Evolutionary conservation across 495 filamentous ascomycete species (phyloP), one percentile per base, ranked within the genome.

Genomic region (Aspergillus saccharolyticus): DNA sequence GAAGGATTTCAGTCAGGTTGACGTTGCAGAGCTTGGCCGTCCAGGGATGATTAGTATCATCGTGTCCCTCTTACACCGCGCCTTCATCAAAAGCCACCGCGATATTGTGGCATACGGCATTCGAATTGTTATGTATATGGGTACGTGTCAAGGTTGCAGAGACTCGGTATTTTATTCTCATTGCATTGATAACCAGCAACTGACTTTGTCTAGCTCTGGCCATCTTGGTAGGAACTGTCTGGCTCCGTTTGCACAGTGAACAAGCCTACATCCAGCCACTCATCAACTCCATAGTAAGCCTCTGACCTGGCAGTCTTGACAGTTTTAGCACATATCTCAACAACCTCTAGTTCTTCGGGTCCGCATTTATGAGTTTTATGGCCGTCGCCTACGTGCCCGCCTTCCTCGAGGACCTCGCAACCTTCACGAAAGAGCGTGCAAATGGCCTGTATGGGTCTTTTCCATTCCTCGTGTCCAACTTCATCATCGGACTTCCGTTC

Each of bases 341-440:
- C 45, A 18, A 15, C 10, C 25, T 42, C 18, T 39, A 78, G 72
- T 86, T 89, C 81, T 91, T 89, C 67, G 88, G 89, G 16, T 84
- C 80, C 0, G 89, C 89, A 0, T 94, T 94, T 75, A 90, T 94
- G 88, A 89, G 85, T 39, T 94, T 94, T 78, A 94, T 94, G 89
- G 89, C 89, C 1, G 86, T 89, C 0, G 89, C 89, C 7, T 93
- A 92, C 66, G 85, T 90, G 8, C 89, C 89, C 0, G 79, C 86
- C n/a, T 94, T 81, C 74, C 76, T 94, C 12, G 89, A 94, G 71
- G 89, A 94, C 65, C 83, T 83, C 45, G 75, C 81, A 3, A 85
- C 82, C 0, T 94, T 82, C 64, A 67, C 80, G 72, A 91, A 91
- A 71, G 89, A 94, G 60, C 82, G 87, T n/a, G 82, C 82, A 19